Evolutionary conservation across 345 rosid genomes (phyloP), one percentile per base, ranked within the genome.

Genomic region (Pelargonium nanum): DNA sequence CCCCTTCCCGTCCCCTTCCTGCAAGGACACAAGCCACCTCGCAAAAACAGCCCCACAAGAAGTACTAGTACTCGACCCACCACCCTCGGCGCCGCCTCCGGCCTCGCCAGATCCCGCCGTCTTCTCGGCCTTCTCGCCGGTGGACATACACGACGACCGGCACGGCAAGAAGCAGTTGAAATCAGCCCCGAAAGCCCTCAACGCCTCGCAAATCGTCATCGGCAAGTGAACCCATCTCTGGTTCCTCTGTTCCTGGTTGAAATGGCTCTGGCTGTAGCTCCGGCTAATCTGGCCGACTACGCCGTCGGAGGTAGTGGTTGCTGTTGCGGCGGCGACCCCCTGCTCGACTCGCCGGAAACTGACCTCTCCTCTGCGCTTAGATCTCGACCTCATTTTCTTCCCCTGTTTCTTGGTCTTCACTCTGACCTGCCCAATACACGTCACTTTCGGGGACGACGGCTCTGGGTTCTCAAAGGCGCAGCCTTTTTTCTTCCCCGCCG

Each of bases 371-470:
- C 78, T 67, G n/a, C 83, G 78, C 26, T 71, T 73, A 25, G 95
- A 85, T 83, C 88, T 78, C 19, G 86, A 74, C 62, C 85, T 65
- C 56, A 85, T 72, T 76, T 83, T 89, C 80, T 78, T 89, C 19
- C 85, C 87, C 50, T 91, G 95, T 68, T 88, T 91, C 81, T 91
- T 92, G 15, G 98, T 87, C 80, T 92, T 92, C 4, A 92, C 98
- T 28, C 98, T 73, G n/a, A 92, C 98, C 56, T 89, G 98, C 8
- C 98, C 98, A n/a, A 92, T 89, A 54, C 98, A 92, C 44, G 98
- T 89, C 19, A 92, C 98, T 67, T 92, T 92, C 0, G 98, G 98
- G 20, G 98, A 92, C 65, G 95, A 80, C 0, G 98, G 98, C 65
- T 92, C 95, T 0, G 93, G 87, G 67, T 80, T 86, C 0, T 86